A percentile compares a stretch with the other conserved stretches of the same genome.
Conservation (phyloP, 345 rosid genomes). For the Brassica rapa region DNA sequence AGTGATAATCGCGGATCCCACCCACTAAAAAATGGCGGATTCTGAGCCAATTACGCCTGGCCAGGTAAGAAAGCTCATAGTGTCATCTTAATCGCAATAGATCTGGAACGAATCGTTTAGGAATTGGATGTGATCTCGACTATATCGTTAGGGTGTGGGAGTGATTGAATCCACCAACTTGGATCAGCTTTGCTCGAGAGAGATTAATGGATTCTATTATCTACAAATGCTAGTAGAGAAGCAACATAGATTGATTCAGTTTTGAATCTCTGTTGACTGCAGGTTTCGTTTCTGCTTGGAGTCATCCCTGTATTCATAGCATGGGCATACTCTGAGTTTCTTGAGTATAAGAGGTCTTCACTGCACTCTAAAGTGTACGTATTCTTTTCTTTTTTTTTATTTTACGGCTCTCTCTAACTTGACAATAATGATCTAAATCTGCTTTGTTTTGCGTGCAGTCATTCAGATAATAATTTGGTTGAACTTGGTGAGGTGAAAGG, state of each 20-base stretch:
- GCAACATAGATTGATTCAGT: no score
- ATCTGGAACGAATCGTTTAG: constrained; percentile 9
- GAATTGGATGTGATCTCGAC: not conserved
- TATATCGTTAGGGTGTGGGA: not conserved
- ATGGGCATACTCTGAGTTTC: constrained; percentile 84
- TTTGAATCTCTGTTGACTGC: constrained; percentile 14
- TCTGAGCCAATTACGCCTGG: constrained; percentile 76
- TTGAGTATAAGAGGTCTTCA: constrained; percentile 64
- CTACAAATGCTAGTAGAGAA: no score
- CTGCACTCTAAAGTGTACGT: constrained; percentile 83
- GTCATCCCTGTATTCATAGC: constrained; percentile 75
- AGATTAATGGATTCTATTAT: not conserved
- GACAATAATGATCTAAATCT: not conserved
- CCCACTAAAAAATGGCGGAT: constrained; percentile 52
- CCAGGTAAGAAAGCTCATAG: constrained; percentile 51
- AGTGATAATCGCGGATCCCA: constrained; percentile 19
- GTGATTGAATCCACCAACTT: not conserved
- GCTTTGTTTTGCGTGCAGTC: constrained; percentile 51
- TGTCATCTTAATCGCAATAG: constrained; percentile 8
- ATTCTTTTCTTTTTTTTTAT: not conserved
- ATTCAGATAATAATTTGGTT: constrained; percentile 84
- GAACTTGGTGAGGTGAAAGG: constrained; percentile 61
- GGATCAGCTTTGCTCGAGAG: constrained; percentile 2
- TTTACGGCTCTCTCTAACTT: not conserved
- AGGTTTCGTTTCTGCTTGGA: constrained; percentile 91